Evolutionary conservation across 352 stramenopile genomes (phyloP), one percentile per base, ranked within the genome.

Genomic region (Salisapilia sapeloensis): DNA sequence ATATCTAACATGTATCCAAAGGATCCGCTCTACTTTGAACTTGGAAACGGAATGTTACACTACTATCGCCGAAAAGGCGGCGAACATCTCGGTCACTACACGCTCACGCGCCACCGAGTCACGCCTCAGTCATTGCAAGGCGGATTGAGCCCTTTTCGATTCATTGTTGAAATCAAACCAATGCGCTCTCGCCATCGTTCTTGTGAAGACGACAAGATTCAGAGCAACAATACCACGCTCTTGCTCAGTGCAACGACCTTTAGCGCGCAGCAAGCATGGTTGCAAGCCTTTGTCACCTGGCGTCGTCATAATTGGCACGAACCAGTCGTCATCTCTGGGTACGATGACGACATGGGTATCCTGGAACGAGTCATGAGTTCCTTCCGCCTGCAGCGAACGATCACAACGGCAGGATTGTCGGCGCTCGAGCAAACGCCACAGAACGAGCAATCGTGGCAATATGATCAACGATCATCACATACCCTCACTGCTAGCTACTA

Each of bases 21-120:
- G 54, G 71, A 86, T 37, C 71, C 71, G 18, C 52, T 86, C 25
- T 86, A 77, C 45, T 83, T 86, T 42, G 61, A 79, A 40, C 56
- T 86, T 33, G 57, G 69, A 26, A 48, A 56, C 32, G 71, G 71
- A 0, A 44, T 83, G 44, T 62, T 86, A 25, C 60, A 60, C 49
- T 86, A 82, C 44, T 86, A 61, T 46, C 54, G 59, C 34, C 74
- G 63, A 49, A 76, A 82, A 42, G 56, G 60, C 42, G 71, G 71
- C 26, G 59, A 72, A 33, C 67, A 50, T 49, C 57, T 83, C 35
- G 71, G 71, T 15, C 56, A 82, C 42, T 78, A 61, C 41, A 77
- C 48, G 19, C 51, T 86, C 35, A 86, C 71, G 33, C 60, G 67
- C 6, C 71, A 86, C 42, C 71, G 71, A 44, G 56, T 79, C 0